phyloP scores from a whole-genome alignment of 2,329 filamentous ascomycete species.

The Phaeosphaeriaceae sp. region DNA sequence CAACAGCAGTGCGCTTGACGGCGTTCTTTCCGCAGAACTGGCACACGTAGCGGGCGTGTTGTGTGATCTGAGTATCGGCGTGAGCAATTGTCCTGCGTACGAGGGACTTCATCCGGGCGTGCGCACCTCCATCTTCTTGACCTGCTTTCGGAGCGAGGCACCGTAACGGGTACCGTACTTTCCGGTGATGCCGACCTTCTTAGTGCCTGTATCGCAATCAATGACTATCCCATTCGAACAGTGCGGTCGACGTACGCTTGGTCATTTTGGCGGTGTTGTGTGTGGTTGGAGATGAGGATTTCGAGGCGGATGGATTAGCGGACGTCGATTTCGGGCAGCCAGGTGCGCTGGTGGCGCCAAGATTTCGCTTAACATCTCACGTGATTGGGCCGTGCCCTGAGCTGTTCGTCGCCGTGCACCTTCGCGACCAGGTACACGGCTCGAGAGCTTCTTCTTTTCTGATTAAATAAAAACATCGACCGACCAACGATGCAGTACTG shows the following conservation, averaged over 20 bases:
- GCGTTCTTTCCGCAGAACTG: slow-evolving; percentile 93
- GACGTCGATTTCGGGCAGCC: neutral
- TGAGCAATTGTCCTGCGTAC: slow-evolving; percentile 28
- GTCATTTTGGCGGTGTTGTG: slow-evolving; percentile 63
- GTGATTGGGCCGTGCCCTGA: neutral
- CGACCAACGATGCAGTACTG: no score
- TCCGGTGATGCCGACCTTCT: slow-evolving; percentile 94
- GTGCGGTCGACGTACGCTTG: slow-evolving; percentile 41
- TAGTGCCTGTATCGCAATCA: slow-evolving; percentile 39
- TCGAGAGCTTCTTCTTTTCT: no score
- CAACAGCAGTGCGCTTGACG: slow-evolving; percentile 87
- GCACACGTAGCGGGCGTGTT: slow-evolving; percentile 95
- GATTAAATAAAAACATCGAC: no score
- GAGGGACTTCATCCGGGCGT: slow-evolving; percentile 13
- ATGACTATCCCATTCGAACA: slow-evolving; percentile 15
- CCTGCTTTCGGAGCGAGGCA: slow-evolving; percentile 98
- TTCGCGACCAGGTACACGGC: no score
- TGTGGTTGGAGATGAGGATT: slow-evolving; percentile 23
- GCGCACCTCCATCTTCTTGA: slow-evolving; percentile 93
- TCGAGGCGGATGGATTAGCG: slow-evolving; percentile 20
- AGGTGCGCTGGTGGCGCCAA: neutral
- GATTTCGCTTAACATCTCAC: neutral
- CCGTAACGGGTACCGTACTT: slow-evolving; percentile 97
- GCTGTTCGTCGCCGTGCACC: neutral
- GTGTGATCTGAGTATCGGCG: slow-evolving; percentile 70